Percentiles rank a stretch among this genome's conserved stretches.
Evolutionary conservation across 2,329 filamentous ascomycete species (phyloP).

Genomic region (Aspergillus costaricaensis): DNA sequence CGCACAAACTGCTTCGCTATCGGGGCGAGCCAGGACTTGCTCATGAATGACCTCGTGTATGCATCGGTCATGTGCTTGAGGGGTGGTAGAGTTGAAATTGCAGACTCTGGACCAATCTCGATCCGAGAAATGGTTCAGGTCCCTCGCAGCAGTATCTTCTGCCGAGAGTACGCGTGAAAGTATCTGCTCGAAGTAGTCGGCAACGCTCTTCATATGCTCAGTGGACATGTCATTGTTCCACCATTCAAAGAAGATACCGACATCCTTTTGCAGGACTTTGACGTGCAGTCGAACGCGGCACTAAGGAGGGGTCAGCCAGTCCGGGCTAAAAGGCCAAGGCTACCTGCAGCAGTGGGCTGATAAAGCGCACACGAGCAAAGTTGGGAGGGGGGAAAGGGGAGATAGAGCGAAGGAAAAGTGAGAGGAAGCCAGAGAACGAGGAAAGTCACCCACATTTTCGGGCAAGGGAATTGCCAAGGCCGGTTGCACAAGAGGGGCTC

Average conservation of each 20-base stretch:
- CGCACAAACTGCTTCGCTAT: conserved; percentile 38
- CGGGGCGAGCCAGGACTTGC: conserved; percentile 37
- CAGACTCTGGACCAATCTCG: conserved; percentile 58
- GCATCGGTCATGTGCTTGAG: conserved; percentile 42
- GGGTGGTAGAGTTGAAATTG: conserved; percentile 53
- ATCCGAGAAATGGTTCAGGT: conserved; percentile 58
- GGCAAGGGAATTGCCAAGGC: conserved; percentile 33
- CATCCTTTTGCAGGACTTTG: conserved; percentile 36
- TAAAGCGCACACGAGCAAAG: background rate
- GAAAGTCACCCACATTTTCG: conserved; percentile 30
- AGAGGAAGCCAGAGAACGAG: conserved; percentile 1
- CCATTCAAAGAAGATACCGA: conserved; percentile 43
- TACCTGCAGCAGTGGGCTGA: background rate
- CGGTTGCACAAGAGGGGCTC: conserved; percentile 25
- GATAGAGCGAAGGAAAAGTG: background rate
- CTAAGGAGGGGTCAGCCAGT: conserved; percentile 21
- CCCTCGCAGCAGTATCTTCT: conserved; percentile 46
- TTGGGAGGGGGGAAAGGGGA: background rate
- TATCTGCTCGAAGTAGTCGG: conserved; percentile 57
- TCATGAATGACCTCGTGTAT: conserved; percentile 42
- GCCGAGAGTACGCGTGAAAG: conserved; percentile 50
- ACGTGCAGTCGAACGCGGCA: conserved; percentile 40
- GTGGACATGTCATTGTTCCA: conserved; percentile 40
- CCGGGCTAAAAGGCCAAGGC: conserved; percentile 6
- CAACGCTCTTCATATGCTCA: conserved; percentile 48